A percentile compares a stretch with the other conserved stretches of the same genome.
phyloP scores from a whole-genome alignment of 768 basidiomycete genomes.

The Mycena vitilis region DNA sequence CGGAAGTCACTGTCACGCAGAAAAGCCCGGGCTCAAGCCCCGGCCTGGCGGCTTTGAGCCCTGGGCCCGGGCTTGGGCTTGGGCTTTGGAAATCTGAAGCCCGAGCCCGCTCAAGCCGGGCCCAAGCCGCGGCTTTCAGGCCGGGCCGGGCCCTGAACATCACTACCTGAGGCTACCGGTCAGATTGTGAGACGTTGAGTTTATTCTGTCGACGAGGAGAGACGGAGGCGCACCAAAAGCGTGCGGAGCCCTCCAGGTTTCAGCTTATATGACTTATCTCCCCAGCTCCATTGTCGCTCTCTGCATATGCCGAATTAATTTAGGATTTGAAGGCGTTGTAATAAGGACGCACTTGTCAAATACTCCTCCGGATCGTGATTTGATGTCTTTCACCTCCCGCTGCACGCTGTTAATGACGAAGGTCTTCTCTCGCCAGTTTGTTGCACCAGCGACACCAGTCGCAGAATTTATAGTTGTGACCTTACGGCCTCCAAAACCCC shows the following conservation, averaged over 20 bases:
- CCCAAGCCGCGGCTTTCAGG: no score
- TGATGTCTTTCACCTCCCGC: background rate
- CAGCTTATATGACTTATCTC: background rate
- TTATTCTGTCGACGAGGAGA: no score
- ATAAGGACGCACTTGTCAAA: background rate
- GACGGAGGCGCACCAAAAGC: background rate
- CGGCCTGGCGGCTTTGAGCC: no score
- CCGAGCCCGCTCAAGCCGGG: no score
- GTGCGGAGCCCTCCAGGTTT: background rate
- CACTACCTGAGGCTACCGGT: background rate
- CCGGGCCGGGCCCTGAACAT: no score
- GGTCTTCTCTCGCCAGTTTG: constrained; percentile 21
- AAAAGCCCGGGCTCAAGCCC: no score
- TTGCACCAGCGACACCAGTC: background rate
- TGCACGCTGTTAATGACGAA: constrained; percentile 10
- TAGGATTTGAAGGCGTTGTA: background rate
- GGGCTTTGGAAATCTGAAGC: no score
- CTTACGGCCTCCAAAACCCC: background rate
- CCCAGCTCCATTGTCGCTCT: background rate
- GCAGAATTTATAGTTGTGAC: constrained; percentile 4
- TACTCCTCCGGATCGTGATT: background rate
- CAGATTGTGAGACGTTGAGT: no score
- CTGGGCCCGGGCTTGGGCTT: no score
- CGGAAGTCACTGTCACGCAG: no score
- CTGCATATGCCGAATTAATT: background rate